A percentile compares a stretch with the other conserved stretches of the same genome.
Conservation (phyloP, 78 protist genomes). For the Dictyostelium firmibasis region DNA sequence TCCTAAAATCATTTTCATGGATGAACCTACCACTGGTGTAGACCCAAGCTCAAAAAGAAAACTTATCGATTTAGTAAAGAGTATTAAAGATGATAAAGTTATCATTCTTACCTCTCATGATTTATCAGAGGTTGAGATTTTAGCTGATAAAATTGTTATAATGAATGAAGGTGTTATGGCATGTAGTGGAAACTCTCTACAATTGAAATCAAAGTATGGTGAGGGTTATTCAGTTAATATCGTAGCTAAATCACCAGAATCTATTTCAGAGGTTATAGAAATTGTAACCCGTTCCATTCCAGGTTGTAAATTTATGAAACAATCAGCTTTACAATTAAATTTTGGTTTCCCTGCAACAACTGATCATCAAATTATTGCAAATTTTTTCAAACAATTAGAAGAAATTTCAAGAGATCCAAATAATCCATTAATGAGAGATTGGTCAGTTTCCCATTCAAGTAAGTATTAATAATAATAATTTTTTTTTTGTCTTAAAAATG, state of each 20-base stretch:
- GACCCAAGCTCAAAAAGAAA: slow-evolving; percentile 78
- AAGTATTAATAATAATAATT: not conserved
- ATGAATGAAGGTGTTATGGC: slow-evolving; percentile 90
- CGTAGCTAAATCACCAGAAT: slow-evolving; percentile 19
- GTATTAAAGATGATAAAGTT: slow-evolving; percentile 31
- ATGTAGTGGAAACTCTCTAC: slow-evolving; percentile 89
- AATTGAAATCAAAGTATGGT: slow-evolving; percentile 90
- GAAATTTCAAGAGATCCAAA: not conserved
- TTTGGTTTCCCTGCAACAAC: slow-evolving; percentile 47
- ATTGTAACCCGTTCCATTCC: slow-evolving; percentile 10
- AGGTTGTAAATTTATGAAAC: slow-evolving; percentile 27
- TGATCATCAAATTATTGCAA: not conserved
- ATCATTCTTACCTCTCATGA: slow-evolving; percentile 89
- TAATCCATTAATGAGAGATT: slow-evolving; percentile 11
- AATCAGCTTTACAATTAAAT: slow-evolving; percentile 18
- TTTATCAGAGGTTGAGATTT: slow-evolving; percentile 85
- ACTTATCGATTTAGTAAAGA: slow-evolving; percentile 76
- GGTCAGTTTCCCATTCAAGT: slow-evolving; percentile 50
- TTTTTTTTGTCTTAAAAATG: not conserved
- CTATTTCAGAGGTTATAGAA: not conserved
- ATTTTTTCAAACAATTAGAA: slow-evolving; percentile 30
- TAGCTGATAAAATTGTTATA: slow-evolving; percentile 95
- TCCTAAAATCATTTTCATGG: slow-evolving; percentile 81
- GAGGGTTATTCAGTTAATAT: slow-evolving; percentile 90
- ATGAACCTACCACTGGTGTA: slow-evolving; percentile 92